These are phyloP conservation scores for Haplosporangium gracile DNA, from an alignment of 192 early-diverging fungal genomes.

Conservation along the genomic window DNA sequence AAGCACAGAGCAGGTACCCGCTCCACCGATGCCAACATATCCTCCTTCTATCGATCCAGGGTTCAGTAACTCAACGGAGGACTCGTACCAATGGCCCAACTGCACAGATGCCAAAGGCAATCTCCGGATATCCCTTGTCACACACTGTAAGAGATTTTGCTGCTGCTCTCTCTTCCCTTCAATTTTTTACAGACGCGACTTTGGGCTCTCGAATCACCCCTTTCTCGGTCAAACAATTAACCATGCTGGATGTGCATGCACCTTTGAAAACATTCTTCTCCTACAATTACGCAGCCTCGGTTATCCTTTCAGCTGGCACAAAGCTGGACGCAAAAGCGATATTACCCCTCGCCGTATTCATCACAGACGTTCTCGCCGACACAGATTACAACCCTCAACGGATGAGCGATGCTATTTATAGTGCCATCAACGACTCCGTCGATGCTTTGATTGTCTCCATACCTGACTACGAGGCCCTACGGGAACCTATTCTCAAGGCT, in stretches of 20 bases:
- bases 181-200: not conserved
- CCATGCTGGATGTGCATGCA: not conserved
- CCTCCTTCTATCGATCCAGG: not conserved
- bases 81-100: conserved; percentile 4
- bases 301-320: not conserved
- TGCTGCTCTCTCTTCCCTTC: not conserved
- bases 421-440: conserved; percentile 10
- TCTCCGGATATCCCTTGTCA: conserved; percentile 27
- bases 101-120: conserved; percentile 10
- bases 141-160: conserved; percentile 20
- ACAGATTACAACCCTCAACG: conserved; percentile 9
- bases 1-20: not conserved
- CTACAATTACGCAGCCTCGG: not conserved
- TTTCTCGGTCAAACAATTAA: not conserved
- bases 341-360: not conserved
- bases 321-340: conserved; percentile 19
- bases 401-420: conserved; percentile 15
- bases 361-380: conserved; percentile 21
- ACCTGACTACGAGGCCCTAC: conserved; percentile 13
- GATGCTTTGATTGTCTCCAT: conserved; percentile 28
- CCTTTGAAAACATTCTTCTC: not conserved
- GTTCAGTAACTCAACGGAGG: conserved; percentile 7
- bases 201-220: conserved; percentile 4
- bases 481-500: conserved; percentile 11
- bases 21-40: not conserved